phyloP scores from a whole-genome alignment of 2,329 filamentous ascomycete species.

The Tolypocladium sp. region DNA sequence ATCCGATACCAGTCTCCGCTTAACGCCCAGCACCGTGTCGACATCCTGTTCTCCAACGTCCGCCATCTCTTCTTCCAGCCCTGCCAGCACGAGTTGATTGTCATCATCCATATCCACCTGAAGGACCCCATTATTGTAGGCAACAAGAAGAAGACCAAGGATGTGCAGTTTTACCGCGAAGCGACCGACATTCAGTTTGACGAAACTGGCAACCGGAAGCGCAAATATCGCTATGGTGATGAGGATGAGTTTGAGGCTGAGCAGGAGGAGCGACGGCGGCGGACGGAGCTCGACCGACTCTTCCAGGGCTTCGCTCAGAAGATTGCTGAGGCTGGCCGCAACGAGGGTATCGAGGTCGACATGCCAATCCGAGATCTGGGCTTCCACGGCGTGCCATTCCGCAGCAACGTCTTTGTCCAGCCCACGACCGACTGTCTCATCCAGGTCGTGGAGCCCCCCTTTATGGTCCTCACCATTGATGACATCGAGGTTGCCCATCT shows the following conservation, averaged over 20 bases:
- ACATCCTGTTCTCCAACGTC: constrained; percentile 95
- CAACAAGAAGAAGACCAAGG: constrained; percentile 96
- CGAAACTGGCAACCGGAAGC: constrained; percentile 94
- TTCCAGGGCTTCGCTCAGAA: constrained; percentile 97
- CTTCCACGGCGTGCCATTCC: constrained; percentile 92
- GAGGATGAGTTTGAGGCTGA: constrained; percentile 98
- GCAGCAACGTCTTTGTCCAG: constrained; percentile 91
- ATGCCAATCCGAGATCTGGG: constrained; percentile 95
- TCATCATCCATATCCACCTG: constrained; percentile 95
- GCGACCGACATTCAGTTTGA: constrained; percentile 98
- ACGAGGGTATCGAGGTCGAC: constrained; percentile 85
- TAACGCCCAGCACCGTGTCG: constrained; percentile 73
- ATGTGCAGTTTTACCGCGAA: constrained; percentile 96
- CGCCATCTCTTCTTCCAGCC: constrained; percentile 99
- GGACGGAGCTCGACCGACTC: constrained; percentile 86
- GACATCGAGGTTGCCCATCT: constrained; percentile 95
- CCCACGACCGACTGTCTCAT: constrained; percentile 96
- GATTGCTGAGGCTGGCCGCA: constrained; percentile 89
- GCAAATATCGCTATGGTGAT: constrained; percentile 94
- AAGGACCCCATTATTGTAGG: constrained; percentile 98
- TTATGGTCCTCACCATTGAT: constrained; percentile 88
- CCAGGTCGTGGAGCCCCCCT: constrained; percentile 92
- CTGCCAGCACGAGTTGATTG: constrained; percentile 90
- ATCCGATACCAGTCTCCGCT: constrained; percentile 83
- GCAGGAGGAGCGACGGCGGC: constrained; percentile 86